A percentile compares a stretch with the other conserved stretches of the same genome.
Evolutionary conservation across 768 basidiomycete species (phyloP).

Genomic region (Suillus ampliporus): DNA sequence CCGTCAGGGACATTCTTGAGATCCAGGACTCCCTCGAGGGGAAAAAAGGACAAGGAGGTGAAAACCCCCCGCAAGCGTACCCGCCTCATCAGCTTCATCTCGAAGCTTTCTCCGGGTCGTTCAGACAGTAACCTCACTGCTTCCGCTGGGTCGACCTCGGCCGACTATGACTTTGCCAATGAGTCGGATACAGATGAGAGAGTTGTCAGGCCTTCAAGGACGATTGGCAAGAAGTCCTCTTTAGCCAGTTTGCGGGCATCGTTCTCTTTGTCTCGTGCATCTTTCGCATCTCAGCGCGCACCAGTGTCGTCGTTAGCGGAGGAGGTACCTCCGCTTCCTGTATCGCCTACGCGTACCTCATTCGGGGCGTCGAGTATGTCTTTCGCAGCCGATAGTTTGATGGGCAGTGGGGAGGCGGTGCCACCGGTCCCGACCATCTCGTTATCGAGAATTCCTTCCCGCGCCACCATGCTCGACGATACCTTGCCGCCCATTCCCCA

Average conservation of each 20-base stretch:
- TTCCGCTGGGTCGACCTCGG: slow-evolving; percentile 9
- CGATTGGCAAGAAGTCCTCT: slow-evolving; percentile 34
- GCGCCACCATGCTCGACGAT: slow-evolving; percentile 15
- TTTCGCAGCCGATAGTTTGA: background rate
- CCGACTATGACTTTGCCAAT: slow-evolving; percentile 28
- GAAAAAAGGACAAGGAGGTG: slow-evolving; percentile 20
- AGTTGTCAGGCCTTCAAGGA: slow-evolving; percentile 24
- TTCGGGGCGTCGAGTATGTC: slow-evolving; percentile 14
- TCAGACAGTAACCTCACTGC: slow-evolving; percentile 20
- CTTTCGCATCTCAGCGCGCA: slow-evolving; percentile 35
- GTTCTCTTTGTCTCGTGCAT: slow-evolving; percentile 35
- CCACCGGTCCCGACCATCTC: slow-evolving; percentile 12
- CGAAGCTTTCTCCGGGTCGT: slow-evolving; percentile 37
- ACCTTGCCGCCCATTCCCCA: slow-evolving; percentile 34
- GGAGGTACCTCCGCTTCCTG: slow-evolving; percentile 33
- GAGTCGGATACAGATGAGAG: slow-evolving; percentile 29
- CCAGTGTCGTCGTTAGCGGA: slow-evolving; percentile 22
- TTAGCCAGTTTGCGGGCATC: slow-evolving; percentile 37
- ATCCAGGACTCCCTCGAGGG: slow-evolving; percentile 20
- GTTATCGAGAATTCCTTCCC: slow-evolving; percentile 31
- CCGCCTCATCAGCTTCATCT: slow-evolving; percentile 39
- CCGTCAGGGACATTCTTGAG: slow-evolving; percentile 12
- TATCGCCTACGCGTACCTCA: slow-evolving; percentile 27
- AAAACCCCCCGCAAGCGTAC: slow-evolving; percentile 38
- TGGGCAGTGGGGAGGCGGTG: slow-evolving; percentile 4